These are phyloP conservation scores for Agrocybe praecox DNA, from an alignment of 768 basidiomycete species.

Conservation along the genomic window DNA sequence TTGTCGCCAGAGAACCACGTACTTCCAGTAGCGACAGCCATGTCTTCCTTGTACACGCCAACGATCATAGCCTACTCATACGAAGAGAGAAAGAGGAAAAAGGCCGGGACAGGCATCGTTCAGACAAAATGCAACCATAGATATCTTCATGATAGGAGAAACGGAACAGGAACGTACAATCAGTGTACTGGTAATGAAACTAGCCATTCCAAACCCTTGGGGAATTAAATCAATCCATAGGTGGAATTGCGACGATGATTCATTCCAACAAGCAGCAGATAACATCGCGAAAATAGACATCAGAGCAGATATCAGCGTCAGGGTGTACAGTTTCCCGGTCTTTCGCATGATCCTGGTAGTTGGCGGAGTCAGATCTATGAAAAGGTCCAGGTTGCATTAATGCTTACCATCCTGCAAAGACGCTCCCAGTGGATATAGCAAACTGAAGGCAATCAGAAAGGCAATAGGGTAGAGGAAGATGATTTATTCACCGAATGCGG, in stretches of 20 bases:
- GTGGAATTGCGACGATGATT: slow-evolving; percentile 58
- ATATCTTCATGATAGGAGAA: not conserved
- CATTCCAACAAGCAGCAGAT: slow-evolving; percentile 69
- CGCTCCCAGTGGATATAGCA: slow-evolving; percentile 81
- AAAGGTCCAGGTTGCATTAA: slow-evolving; percentile 2
- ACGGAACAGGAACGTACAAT: slow-evolving; percentile 56
- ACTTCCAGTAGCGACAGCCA: slow-evolving; percentile 92
- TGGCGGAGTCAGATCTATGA: slow-evolving; percentile 11
- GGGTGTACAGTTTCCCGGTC: slow-evolving; percentile 83
- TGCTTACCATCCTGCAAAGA: slow-evolving; percentile 83
- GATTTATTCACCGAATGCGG: slow-evolving; percentile 81
- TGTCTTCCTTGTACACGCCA: slow-evolving; percentile 74
- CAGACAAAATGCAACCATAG: slow-evolving; percentile 8
- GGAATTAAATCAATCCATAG: slow-evolving; percentile 81
- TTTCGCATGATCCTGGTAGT: slow-evolving; percentile 73
- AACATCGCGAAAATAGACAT: slow-evolving; percentile 60
- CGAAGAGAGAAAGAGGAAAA: not conserved
- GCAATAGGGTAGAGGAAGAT: not conserved
- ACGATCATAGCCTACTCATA: slow-evolving; percentile 80
- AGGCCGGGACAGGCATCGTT: slow-evolving; percentile 1
- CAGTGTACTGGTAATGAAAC: slow-evolving; percentile 82
- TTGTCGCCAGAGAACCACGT: slow-evolving; percentile 35
- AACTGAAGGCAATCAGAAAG: slow-evolving; percentile 43
- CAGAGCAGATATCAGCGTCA: slow-evolving; percentile 69
- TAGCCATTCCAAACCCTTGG: slow-evolving; percentile 84